Conservation (phyloP, 2,329 filamentous ascomycete species). For the Aspergillus arachidicola region DNA sequence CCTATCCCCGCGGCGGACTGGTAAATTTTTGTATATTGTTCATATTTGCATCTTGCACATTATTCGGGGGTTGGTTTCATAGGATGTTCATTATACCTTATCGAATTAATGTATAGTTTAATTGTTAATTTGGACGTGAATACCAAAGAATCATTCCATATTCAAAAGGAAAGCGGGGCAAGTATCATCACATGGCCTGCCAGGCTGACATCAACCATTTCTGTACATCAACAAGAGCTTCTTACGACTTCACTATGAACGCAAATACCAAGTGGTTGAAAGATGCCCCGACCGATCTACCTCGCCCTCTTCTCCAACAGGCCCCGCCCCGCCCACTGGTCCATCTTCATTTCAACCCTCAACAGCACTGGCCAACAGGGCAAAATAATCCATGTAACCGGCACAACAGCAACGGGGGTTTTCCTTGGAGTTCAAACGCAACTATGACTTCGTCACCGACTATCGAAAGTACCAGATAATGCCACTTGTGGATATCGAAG, state of each 20-base stretch:
- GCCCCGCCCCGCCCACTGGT: background rate
- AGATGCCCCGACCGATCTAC: constrained; percentile 4
- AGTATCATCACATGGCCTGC: background rate
- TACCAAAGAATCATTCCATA: background rate
- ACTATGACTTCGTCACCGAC: constrained; percentile 7
- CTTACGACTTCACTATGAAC: background rate
- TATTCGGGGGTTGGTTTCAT: background rate
- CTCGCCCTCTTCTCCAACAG: constrained; percentile 11
- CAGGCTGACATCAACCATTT: background rate
- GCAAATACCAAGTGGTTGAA: background rate
- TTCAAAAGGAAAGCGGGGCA: background rate
- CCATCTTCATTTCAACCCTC: constrained; percentile 14
- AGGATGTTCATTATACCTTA: background rate
- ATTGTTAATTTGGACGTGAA: background rate
- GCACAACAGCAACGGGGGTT: constrained; percentile 13
- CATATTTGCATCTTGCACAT: background rate
- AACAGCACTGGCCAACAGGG: constrained; percentile 18
- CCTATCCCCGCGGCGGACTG: constrained; percentile 29
- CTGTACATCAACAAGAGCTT: background rate
- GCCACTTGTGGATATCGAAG: background rate
- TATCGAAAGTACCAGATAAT: background rate
- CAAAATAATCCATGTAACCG: constrained; percentile 18
- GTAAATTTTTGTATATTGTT: background rate
- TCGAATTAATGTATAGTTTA: background rate
- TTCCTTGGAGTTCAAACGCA: constrained; percentile 16